These are phyloP conservation scores for Ganoderma boninense DNA, from an alignment of 1,284 basidiomycete genomes.

Conservation along the genomic window DNA sequence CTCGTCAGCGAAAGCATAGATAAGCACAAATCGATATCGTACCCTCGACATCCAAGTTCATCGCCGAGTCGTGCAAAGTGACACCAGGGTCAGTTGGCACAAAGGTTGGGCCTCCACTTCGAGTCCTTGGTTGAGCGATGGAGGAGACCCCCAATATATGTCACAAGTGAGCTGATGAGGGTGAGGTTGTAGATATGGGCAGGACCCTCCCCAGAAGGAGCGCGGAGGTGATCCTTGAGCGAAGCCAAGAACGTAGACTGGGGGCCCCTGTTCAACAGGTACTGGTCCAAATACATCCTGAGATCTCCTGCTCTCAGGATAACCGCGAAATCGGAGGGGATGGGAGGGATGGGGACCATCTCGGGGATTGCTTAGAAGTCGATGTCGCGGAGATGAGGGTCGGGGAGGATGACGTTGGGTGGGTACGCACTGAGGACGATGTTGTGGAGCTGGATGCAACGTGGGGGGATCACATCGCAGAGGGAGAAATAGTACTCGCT, in stretches of 20 bases:
- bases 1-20: conserved; percentile 47
- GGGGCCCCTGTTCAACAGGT: conserved; percentile 75
- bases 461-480: conserved; percentile 90
- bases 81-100: conserved; percentile 83
- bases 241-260: conserved; percentile 75
- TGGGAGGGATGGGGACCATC: conserved; percentile 89
- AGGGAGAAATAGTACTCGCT: conserved; percentile 97
- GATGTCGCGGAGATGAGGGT: conserved; percentile 83
- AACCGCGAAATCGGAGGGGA: conserved; percentile 90
- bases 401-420: conserved; percentile 83
- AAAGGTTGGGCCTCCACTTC: conserved; percentile 83
- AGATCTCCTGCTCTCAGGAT: conserved; percentile 84
- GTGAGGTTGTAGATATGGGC: conserved; percentile 86
- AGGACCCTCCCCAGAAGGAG: conserved; percentile 59
- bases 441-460: conserved; percentile 97
- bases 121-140: conserved; percentile 84
- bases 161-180: conserved; percentile 91
- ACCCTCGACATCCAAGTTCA: conserved; percentile 93
- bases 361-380: conserved; percentile 82
- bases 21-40: conserved; percentile 26
- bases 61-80: conserved; percentile 83
- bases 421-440: conserved; percentile 97
- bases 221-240: conserved; percentile 80
- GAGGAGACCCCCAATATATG: conserved; percentile 94
- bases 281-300: conserved; percentile 82